Evolutionary conservation across 768 basidiomycete species (phyloP), one percentile per base, ranked within the genome.

Genomic region (Boletus rubropictus): DNA sequence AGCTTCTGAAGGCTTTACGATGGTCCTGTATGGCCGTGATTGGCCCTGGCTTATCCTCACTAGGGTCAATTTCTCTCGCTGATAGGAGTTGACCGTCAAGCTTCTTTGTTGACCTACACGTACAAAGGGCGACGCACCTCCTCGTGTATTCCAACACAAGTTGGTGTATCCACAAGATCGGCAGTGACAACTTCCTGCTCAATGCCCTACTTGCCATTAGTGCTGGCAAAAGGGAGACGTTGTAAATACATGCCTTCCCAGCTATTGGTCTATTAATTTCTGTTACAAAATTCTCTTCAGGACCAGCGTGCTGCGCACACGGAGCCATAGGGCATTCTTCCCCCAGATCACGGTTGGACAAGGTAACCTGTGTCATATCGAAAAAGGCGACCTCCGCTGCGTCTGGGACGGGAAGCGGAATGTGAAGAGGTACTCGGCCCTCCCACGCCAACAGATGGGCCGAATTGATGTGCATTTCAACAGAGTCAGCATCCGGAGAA

Each of bases 371-470:
- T 33, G 29, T 22, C 10, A 39, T 24, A 29, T 42, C 45, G 49
- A 61, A 61, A 48, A 55, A 61, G 18, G 41, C 18, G 18, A 52
- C 18, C 25, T 63, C 61, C 17, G 17, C 41, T 24, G 27, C 40
- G 21, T 53, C 56, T 12, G 51, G 56, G 18, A 44, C 39, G 29
- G 52, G 56, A 45, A 61, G 53, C 2, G 53, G 38, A 27, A 46
- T 51, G 5, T 48, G 18, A 32, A 52, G 42, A 9, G 35, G 42
- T n/a, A 34, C 25, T 2, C 42, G 31, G 15, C 43, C 49, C 22
- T 45, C 35, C 17, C 36, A 39, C 22, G 17, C 20, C 8, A 57
- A 47, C 21, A 35, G 22, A 28, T 25, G 4, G 22, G 28, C 39
- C 31, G 21, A 7, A 31, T 17, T 9, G 32, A 29, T 15, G 21